Conservation (phyloP, 306 rosid species). For the Carpinus fangiana region DNA sequence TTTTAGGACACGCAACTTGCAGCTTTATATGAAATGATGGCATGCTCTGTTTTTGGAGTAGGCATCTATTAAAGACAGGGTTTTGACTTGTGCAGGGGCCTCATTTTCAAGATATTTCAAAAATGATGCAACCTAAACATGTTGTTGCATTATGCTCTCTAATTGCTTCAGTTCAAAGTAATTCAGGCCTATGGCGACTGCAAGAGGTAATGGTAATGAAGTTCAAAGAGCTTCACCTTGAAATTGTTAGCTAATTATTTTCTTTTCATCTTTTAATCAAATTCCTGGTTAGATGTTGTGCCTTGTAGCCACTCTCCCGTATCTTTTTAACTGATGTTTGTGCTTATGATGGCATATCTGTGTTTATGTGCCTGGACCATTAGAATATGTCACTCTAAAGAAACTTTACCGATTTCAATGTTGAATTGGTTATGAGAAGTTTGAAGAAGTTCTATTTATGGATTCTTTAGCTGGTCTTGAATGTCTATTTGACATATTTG, state of each 20-base stretch:
- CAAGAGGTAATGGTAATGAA: constrained; percentile 57
- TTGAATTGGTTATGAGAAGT: neutral
- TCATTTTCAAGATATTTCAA: constrained; percentile 52
- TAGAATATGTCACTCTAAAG: neutral
- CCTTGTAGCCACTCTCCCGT: neutral
- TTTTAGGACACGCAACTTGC: constrained; percentile 7
- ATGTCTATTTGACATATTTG: neutral
- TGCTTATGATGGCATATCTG: neutral
- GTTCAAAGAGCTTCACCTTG: constrained; percentile 14
- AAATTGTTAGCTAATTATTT: neutral
- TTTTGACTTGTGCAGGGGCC: constrained; percentile 55
- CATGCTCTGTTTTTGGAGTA: constrained; percentile 15
- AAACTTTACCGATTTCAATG: neutral
- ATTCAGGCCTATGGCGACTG: constrained; percentile 68
- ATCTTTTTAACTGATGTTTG: too few relatives aligned
- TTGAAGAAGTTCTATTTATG: neutral
- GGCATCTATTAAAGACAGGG: constrained; percentile 20
- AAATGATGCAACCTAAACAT: constrained; percentile 54
- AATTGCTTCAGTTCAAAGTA: constrained; percentile 66
- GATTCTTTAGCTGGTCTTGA: neutral
- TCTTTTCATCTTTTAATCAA: neutral
- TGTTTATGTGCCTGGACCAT: neutral
- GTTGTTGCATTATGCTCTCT: constrained; percentile 55
- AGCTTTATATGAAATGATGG: constrained; percentile 2
- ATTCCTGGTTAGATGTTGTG: neutral